These are phyloP conservation scores for Endoconidiophora polonica DNA, from an alignment of 2,329 filamentous ascomycete species.

Conservation along the genomic window DNA sequence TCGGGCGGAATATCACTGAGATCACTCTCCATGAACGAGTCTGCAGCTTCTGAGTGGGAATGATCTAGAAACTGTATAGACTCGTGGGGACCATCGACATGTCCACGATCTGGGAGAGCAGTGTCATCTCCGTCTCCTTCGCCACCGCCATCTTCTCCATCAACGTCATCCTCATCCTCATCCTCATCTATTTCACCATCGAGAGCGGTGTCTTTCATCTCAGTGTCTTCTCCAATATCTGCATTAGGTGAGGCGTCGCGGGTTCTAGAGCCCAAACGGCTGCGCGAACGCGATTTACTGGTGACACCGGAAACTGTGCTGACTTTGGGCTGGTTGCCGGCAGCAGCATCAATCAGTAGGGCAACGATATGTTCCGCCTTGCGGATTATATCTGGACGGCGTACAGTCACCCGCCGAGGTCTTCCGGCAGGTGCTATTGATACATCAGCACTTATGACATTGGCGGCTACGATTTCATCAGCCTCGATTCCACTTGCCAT, in stretches of 20 bases:
- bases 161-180: slow-evolving; percentile 18
- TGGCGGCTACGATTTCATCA: background rate
- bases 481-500: slow-evolving; percentile 19
- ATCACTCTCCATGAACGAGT: slow-evolving; percentile 53
- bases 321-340: background rate
- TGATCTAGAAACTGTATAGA: slow-evolving; percentile 17
- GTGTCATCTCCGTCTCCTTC: slow-evolving; percentile 13
- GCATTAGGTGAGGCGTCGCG: slow-evolving; percentile 12
- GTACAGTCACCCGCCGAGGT: slow-evolving; percentile 28
- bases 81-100: slow-evolving; percentile 19
- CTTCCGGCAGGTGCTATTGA: slow-evolving; percentile 16
- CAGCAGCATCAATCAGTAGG: background rate
- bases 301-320: background rate
- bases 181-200: slow-evolving; percentile 15
- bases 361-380: slow-evolving; percentile 42
- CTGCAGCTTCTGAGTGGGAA: slow-evolving; percentile 8
- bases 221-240: slow-evolving; percentile 24
- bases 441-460: background rate
- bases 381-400: slow-evolving; percentile 41
- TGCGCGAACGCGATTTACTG: slow-evolving; percentile 1
- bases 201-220: slow-evolving; percentile 28
- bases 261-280: background rate
- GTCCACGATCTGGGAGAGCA: slow-evolving; percentile 16
- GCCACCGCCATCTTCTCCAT: slow-evolving; percentile 19
- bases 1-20: slow-evolving; percentile 46